Conservation (phyloP, 148 eudicot genomes). For the Silene latifolia region DNA sequence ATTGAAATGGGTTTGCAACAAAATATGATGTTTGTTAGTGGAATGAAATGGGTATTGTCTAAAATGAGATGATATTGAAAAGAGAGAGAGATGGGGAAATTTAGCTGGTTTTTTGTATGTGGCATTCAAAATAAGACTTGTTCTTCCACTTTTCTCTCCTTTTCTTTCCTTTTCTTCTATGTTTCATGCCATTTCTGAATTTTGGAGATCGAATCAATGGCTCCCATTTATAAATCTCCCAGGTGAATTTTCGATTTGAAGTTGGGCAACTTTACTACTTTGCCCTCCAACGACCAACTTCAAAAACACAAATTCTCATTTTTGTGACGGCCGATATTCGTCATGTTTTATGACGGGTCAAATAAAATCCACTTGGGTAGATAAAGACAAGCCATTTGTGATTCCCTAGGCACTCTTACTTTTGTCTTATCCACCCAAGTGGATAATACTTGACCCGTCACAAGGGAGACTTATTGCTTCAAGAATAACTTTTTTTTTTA, state of each 20-base stretch:
- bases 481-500: too few relatives aligned
- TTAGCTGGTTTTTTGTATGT: too few relatives aligned
- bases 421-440: too few relatives aligned
- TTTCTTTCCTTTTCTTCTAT: constrained; percentile 17
- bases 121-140: constrained; percentile 32
- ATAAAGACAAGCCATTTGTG: too few relatives aligned
- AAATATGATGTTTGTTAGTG: constrained; percentile 13
- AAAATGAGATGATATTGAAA: constrained; percentile 17
- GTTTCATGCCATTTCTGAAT: constrained; percentile 19
- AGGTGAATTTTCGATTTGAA: background rate
- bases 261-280: background rate
- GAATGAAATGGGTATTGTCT: constrained; percentile 17
- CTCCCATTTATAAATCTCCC: constrained; percentile 3
- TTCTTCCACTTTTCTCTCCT: constrained; percentile 56
- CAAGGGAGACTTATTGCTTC: too few relatives aligned
- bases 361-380: too few relatives aligned
- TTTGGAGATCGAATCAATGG: constrained; percentile 12
- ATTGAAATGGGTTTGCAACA: constrained; percentile 19
- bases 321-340: too few relatives aligned
- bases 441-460: too few relatives aligned
- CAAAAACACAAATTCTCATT: too few relatives aligned
- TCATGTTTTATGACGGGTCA: too few relatives aligned
- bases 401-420: too few relatives aligned
- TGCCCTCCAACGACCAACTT: too few relatives aligned
- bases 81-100: background rate